These are phyloP conservation scores for Trypanosoma cruzi DNA, from an alignment of 208 protist genomes.

Conservation along the genomic window DNA sequence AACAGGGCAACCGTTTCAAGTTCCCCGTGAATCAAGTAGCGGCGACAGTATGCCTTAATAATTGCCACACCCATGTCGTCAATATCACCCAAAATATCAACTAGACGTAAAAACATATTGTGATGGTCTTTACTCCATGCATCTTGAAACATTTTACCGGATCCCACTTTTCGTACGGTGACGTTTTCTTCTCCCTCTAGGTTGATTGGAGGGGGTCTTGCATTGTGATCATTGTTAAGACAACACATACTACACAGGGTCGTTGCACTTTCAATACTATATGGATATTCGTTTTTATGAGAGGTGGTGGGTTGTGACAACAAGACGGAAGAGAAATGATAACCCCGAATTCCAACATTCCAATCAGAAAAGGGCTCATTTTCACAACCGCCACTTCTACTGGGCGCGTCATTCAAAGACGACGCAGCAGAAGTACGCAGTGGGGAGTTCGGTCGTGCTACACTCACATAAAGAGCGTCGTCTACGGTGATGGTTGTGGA, in stretches of 20 bases:
- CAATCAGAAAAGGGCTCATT: conserved; percentile 1
- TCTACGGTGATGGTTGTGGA: conserved; percentile 9
- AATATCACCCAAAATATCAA: conserved; percentile 20
- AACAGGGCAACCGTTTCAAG: conserved; percentile 17
- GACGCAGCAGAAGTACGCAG: neutral
- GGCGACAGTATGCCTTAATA: conserved; percentile 24
- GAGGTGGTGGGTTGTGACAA: neutral
- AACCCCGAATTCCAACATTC: neutral
- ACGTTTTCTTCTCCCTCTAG: neutral
- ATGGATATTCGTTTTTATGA: neutral
- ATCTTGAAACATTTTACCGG: neutral
- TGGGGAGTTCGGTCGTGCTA: conserved; percentile 8
- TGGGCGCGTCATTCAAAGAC: neutral
- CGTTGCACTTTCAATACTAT: conserved; percentile 7
- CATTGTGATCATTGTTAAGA: conserved; percentile 14
- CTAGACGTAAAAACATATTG: conserved; percentile 13
- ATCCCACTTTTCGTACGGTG: neutral
- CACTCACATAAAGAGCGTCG: conserved; percentile 14
- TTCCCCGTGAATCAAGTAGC: conserved; percentile 24
- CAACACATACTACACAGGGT: conserved; percentile 16
- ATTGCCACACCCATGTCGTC: conserved; percentile 12
- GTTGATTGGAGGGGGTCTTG: conserved; percentile 11
- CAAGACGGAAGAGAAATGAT: conserved; percentile 15
- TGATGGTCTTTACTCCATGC: conserved; percentile 21
- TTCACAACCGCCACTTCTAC: neutral